Conservation (phyloP, 129 eudicot genomes). For the Pittosporum tobira region DNA sequence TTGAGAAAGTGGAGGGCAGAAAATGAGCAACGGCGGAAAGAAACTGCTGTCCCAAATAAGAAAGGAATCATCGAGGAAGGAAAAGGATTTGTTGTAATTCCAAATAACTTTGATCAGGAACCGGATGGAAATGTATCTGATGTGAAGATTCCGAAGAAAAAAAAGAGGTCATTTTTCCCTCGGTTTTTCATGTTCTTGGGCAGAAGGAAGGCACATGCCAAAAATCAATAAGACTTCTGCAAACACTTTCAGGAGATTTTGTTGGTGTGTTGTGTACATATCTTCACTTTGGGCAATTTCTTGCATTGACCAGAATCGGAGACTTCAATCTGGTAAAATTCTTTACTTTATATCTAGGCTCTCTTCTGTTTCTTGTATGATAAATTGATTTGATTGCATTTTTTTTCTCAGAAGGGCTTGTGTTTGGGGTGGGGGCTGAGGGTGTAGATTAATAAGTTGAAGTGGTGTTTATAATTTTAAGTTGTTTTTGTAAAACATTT, state of each 20-base stretch:
- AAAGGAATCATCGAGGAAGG: conserved; percentile 42
- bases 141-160: conserved; percentile 32
- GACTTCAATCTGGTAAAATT: no score
- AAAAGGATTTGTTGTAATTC: conserved; percentile 1
- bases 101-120: conserved; percentile 12
- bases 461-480: no score
- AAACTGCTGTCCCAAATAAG: conserved; percentile 1
- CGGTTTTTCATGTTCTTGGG: conserved; percentile 57
- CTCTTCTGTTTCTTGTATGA: not conserved
- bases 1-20: conserved; percentile 76
- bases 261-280: not conserved
- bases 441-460: no score
- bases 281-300: not conserved
- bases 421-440: no score
- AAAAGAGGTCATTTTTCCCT: conserved; percentile 63
- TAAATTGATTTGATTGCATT: no score
- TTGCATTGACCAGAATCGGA: not conserved
- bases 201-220: conserved; percentile 44
- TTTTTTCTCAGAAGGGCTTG: no score
- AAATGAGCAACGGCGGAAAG: conserved; percentile 56
- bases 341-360: not conserved
- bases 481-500: no score
- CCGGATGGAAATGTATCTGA: conserved; percentile 23
- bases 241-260: not conserved
- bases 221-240: not conserved